Base-by-base conservation (phyloP, 1,284 basidiomycete genomes). In the Cryptococcus jaspeensis region DNA sequence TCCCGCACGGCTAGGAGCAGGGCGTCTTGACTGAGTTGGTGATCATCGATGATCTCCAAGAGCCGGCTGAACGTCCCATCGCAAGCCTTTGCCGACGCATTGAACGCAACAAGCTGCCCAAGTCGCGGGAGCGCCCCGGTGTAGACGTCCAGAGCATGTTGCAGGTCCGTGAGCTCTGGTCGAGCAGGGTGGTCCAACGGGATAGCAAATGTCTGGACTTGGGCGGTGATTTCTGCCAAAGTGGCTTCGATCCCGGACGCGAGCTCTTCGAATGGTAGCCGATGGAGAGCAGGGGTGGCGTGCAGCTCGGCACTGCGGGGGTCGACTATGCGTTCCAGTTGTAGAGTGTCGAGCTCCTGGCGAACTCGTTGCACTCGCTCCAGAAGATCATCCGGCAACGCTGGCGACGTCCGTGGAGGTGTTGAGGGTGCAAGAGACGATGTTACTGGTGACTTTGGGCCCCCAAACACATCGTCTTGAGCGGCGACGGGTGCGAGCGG, bases 11-110 rank as follows among this genome's bases (percentile, higher is more conserved):
- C 22, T 7, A 36, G 48, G 7, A 36, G 9, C n/a, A 12, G 22
- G n/a, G 13, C 28, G 39, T 43, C n/a, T 15, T 50, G 18, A 18
- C 37, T 13, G 18, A 18, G 23, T 16, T 28, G 18, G 42, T 52
- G 22, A 2, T 52, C 22, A 46, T 72, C 70, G 7, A 68, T 39
- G 0, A 53, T 44, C 12, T 67, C 68, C n/a, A 72, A 52, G 11
- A 72, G 52, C 3, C 42, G 41, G 49, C 65, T 69, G 43, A 67
- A 63, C 1, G 47, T 50, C 23, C 40, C 44, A 42, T 72, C 70
- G 51, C 64, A 67, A 9, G 36, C 50, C 15, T 60, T 47, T 8
- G 61, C 58, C 0, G 58, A 60, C 8, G 53, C 52, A 6, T 56
- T 54, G 11, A 68, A 56, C 8, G n/a, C 46, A 0, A 58, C 64